These are phyloP conservation scores for Acanthamoeba sp. DNA, from an alignment of 208 protist species.

Conservation along the genomic window DNA sequence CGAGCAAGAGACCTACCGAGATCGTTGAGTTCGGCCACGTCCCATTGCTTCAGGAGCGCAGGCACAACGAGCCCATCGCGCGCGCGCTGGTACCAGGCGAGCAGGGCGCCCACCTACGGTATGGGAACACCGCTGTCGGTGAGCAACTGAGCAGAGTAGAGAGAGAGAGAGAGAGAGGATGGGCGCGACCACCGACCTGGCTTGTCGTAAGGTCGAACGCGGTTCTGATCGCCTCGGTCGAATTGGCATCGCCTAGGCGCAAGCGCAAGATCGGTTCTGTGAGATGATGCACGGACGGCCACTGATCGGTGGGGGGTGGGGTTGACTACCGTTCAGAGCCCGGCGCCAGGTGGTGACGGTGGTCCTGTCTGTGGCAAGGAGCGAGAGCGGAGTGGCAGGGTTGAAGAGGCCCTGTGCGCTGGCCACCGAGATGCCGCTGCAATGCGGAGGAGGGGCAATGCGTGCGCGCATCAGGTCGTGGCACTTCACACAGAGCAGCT, in stretches of 20 bases:
- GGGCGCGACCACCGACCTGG: not conserved
- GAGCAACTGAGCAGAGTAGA: not conserved
- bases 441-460: not conserved
- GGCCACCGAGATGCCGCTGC: slow-evolving; percentile 26
- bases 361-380: not conserved
- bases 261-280: not conserved
- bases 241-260: not conserved
- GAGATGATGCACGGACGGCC: not conserved
- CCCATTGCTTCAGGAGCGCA: not conserved
- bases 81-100: slow-evolving; percentile 2
- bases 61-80: not conserved
- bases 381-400: not conserved
- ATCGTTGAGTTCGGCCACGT: slow-evolving; percentile 19
- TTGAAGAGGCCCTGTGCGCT: slow-evolving; percentile 19
- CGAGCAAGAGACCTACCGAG: not conserved
- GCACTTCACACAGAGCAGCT: not conserved
- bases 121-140: too few species aligned
- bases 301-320: too few species aligned
- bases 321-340: slow-evolving; percentile 36
- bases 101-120: not conserved
- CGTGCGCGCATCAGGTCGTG: not conserved
- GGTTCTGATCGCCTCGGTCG: not conserved
- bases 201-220: slow-evolving; percentile 3
- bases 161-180: not conserved
- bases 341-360: not conserved